Percentiles rank a stretch among this genome's conserved stretches.
These are phyloP conservation scores for Aphanomyces astaci DNA, from an alignment of 352 stramenopile species.

Conservation along the genomic window DNA sequence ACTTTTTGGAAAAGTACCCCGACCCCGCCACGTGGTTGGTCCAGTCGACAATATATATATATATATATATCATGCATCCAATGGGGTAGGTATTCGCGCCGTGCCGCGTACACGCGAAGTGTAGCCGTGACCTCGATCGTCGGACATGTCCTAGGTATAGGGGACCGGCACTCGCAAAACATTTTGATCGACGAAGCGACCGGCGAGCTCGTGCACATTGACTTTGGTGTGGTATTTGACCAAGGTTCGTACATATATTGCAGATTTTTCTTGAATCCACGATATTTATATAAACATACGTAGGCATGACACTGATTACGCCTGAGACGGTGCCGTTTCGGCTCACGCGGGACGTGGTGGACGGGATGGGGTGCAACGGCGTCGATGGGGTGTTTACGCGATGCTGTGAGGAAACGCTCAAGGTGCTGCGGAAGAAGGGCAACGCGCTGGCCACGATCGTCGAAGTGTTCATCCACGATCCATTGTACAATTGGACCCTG, in stretches of 20 bases:
- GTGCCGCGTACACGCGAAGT: slow-evolving; percentile 92
- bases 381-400: slow-evolving; percentile 94
- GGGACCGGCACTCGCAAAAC: slow-evolving; percentile 97
- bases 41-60: too few species aligned
- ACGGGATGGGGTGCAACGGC: slow-evolving; percentile 97
- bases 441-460: slow-evolving; percentile 96
- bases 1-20: slow-evolving; percentile 96
- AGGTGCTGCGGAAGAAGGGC: slow-evolving; percentile 88
- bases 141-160: slow-evolving; percentile 94
- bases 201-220: slow-evolving; percentile 99
- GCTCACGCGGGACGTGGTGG: slow-evolving; percentile 97
- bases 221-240: slow-evolving; percentile 99
- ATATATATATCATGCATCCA: slow-evolving; percentile 33
- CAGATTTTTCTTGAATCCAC: too few species aligned
- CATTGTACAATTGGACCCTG: slow-evolving; percentile 97
- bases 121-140: slow-evolving; percentile 97
- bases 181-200: slow-evolving; percentile 97
- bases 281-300: too few species aligned
- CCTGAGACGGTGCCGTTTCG: slow-evolving; percentile 99
- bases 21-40: too few species aligned
- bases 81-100: slow-evolving; percentile 34
- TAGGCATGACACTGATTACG: slow-evolving; percentile 83
- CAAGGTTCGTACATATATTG: too few species aligned
- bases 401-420: slow-evolving; percentile 90
- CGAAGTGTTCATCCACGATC: slow-evolving; percentile 98